Base-by-base conservation (phyloP, 140 eudicot species). In the Cichorium intybus region DNA sequence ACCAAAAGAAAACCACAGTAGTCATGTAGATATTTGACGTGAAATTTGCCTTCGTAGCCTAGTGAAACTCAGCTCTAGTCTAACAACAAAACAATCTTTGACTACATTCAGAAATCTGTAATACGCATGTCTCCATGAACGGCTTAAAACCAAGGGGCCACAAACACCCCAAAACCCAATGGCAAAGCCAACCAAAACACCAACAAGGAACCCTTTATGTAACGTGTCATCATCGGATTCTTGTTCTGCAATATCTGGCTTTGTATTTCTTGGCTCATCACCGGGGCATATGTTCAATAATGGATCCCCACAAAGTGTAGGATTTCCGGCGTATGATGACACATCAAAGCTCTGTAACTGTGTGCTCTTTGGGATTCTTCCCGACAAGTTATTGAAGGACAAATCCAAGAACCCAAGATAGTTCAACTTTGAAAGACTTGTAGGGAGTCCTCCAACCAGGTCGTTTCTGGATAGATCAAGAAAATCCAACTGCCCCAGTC, bases 111-210 rank as follows among this genome's bases (percentile, higher is more conserved):
- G 47, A 27, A 80, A 70, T 3, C 33, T 16, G 18, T 77, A 77
- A 51, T 24, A 80, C 7, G 77, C 69, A 10, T 43, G 39, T 60
- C 83, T 61, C 81, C 81, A 77, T 5, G 81, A 39, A 7, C 27
- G 60, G 11, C 39, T 73, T 21, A 83, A 22, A 24, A 73, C 3
- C 54, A 84, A 43, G 6, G 66, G 3, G 11, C 83, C 77, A 65
- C 73, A 63, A 22, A 80, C 75, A 17, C 68, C 83, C 74, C 75
- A 80, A 61, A 83, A 79, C 43, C 89, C 89, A 24, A 76, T 33
- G 43, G 61, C 62, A 45, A 79, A 76, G 11, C 86, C 89, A 20
- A 41, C 41, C 8, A 53, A 58, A 50, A 73, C 48, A 45, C 81
- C 69, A 39, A 80, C 54, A 64, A 21, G 55, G 14, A 84, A 56